Evolutionary conservation across 371 early-diverging fungal species (phyloP), one percentile per base, ranked within the genome.

Genomic region (Mortierella sp.): DNA sequence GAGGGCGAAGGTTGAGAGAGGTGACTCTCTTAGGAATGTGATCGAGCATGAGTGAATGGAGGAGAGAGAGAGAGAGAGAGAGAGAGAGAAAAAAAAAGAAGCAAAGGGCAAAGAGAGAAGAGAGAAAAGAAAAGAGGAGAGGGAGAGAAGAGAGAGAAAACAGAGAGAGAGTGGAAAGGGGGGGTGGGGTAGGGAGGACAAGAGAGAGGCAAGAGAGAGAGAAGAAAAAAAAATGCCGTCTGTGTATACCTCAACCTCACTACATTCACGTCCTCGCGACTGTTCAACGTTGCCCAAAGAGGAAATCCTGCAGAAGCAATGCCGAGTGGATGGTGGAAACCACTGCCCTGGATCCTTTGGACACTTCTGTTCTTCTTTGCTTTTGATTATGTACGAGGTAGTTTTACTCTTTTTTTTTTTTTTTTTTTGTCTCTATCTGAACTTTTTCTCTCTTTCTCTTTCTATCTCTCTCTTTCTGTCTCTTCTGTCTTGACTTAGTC

Each of bases 281-380:
- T 37, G 37, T 37, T 9, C 37, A 37, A 37, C 37, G 37, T 37
- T 37, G 37, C 37, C 37, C 37, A 37, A 37, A 37, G 37, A 37
- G 37, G 37, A 37, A 37, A 37, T 37, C 37, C 37, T 37, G n/a
- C n/a, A n/a, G n/a, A n/a, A n/a, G 64, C 67, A 0, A 52, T 69
- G 1, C 75, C 55, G 45, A 51, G 56, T 30, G 14, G 81, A 82
- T 44, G 82, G 83, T 48, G 72, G 81, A 50, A 82, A 37, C 18
- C 55, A n/a, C n/a, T n/a, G 37, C 37, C 37, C 37, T 37, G 3
- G 37, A 37, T 9, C 37, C 37, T 37, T 37, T 3, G 37, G 5
- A 37, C 9, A 37, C 37, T 37, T 37, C 37, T 37, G 9, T 37
- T 37, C 37, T 37, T 18, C 47, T 64, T 56, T 26, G 29, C 18